Conservation (phyloP, 176 grass and related monocot genomes). For the Chloris gayana region DNA sequence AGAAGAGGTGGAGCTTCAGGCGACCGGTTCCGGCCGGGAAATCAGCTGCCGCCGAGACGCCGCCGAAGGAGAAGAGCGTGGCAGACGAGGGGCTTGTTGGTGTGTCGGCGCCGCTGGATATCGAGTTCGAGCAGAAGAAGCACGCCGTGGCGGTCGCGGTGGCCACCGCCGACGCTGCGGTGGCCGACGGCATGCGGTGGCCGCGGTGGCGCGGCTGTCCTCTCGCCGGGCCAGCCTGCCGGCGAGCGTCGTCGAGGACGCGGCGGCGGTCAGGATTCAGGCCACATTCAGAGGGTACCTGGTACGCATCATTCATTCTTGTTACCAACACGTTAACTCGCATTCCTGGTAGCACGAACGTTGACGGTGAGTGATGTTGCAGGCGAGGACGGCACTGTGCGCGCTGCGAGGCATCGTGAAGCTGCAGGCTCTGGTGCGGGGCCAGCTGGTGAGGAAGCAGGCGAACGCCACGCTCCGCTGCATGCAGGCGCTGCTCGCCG, state of each 20-base stretch:
- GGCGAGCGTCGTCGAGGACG: constrained; percentile 40
- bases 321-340: neutral
- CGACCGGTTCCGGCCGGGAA: constrained; percentile 22
- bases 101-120: neutral
- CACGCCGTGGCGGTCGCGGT: constrained; percentile 59
- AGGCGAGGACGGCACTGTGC: constrained; percentile 82
- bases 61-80: neutral
- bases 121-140: constrained; percentile 60
- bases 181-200: constrained; percentile 54
- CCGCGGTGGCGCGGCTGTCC: constrained; percentile 52
- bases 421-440: constrained; percentile 83
- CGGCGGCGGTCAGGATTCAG: constrained; percentile 76
- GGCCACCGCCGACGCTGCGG: constrained; percentile 61
- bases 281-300: constrained; percentile 77
- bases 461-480: constrained; percentile 74
- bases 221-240: constrained; percentile 21
- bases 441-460: constrained; percentile 87
- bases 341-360: neutral
- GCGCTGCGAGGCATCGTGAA: constrained; percentile 85
- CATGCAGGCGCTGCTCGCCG: constrained; percentile 78
- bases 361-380: neutral
- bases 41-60: neutral
- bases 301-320: constrained; percentile 35
- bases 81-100: neutral
- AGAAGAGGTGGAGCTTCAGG: constrained; percentile 84